Evolutionary conservation across 768 basidiomycete species (phyloP), one percentile per base, ranked within the genome.

Genomic region (Strobilomyces confusus): DNA sequence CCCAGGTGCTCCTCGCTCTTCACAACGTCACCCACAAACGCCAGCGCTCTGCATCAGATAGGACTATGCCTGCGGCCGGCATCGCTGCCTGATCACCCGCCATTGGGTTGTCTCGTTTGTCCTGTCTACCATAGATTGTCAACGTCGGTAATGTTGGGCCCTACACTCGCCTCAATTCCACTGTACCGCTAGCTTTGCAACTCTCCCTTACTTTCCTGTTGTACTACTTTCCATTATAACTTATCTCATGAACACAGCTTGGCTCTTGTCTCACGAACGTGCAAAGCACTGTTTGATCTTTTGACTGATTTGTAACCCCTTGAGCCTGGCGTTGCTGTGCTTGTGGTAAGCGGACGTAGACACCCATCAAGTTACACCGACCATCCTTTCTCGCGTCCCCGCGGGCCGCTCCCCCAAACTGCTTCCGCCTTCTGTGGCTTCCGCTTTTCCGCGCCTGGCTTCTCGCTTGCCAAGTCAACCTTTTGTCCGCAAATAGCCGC

Each of bases 1-100:
- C 76, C 13, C 68, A 78, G 23, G 77, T 77, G 42, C 80, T 92
- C 42, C 80, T 92, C 48, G 79, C 77, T 36, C 75, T 90, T 40
- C 89, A 91, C 63, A 61, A 63, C 13, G 64, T 73, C 17, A 71
- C 45, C 15, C 51, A 58, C 17, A 52, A 49, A 22, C 19, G 53
- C 14, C 58, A 46, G 42, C 41, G 58, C n/a, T 14, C 65, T 38
- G 29, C 54, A 14, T 34, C 66, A n/a, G 58, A 52, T 38, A 64
- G 56, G 30, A 44, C 49, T 34, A 19, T 63, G 0, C n/a, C 51
- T 14, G n/a, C 56, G 5, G 55, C 63, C 15, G 43, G 23, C 30
- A 69, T 69, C 43, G 66, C 55, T 34, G 61, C 68, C 1, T 69
- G 60, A 71, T 54, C 32, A 17, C 13, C 30, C 48, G 11, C 42